Evolutionary conservation across 2,329 filamentous ascomycete species (phyloP), one percentile per base, ranked within the genome.

Genomic region (Dactylellina leptospora): DNA sequence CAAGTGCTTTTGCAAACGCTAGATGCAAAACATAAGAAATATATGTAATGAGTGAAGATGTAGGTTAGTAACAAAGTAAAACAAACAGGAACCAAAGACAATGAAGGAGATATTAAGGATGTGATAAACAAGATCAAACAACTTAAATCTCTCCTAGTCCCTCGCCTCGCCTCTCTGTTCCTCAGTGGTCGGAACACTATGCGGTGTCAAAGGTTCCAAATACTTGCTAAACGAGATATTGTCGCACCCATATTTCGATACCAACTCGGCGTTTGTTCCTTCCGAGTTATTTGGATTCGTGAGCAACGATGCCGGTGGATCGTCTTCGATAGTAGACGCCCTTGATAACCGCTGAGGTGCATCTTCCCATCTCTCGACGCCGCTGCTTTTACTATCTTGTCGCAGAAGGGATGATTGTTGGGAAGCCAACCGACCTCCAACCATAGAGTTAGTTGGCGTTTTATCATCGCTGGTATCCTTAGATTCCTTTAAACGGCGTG

Each of bases 321-420:
- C 55, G n/a, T 62, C 56, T 53, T 71, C 66, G 4, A 30, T 50
- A 3, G 66, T 71, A 23, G 66, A 71, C 5, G 66, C 58, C 30
- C 66, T 50, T 4, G 66, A 71, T 9, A 71, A 38, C 20, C 40
- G 56, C 20, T 50, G 44, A 16, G 58, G 64, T 11, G 56, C 64
- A 42, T 71, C 66, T 42, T 40, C 59, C 66, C 66, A 62, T 22
- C 48, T 58, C 13, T 71, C 58, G 13, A 33, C 30, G 2, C 16
- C 51, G 38, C 66, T 63, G 6, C 53, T 59, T 47, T 63, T 55
- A 42, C 60, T 64, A 13, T 61, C 56, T 30, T 62, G 47, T 4
- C 66, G 16, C 18, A 44, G 25, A 5, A 71, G 50, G 9, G 25
- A 11, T 8, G 61, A 42, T 1, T 44, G 27, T 33, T 66, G 51